Percentiles rank a stretch among this genome's conserved stretches.
Evolutionary conservation across 2,329 filamentous ascomycete genomes (phyloP).

Genomic region (Apiospora rasikravindrae): DNA sequence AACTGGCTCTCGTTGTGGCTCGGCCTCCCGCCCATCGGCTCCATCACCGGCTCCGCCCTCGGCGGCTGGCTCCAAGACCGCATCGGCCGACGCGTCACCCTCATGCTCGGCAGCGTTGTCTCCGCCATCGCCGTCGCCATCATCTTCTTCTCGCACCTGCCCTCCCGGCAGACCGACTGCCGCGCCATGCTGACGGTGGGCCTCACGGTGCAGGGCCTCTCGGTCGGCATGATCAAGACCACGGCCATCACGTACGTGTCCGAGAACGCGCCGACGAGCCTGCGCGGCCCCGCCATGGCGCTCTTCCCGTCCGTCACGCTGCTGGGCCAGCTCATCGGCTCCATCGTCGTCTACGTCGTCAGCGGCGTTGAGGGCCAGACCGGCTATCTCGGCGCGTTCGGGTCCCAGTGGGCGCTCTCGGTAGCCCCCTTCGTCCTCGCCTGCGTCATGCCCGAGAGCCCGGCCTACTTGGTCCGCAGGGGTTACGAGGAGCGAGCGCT

Average conservation of each 20-base stretch:
- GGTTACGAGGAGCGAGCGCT: slow-evolving; percentile 45
- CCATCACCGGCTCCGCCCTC: slow-evolving; percentile 43
- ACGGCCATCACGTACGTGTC: slow-evolving; percentile 54
- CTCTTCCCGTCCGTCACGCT: slow-evolving; percentile 56
- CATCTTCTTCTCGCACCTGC: slow-evolving; percentile 40
- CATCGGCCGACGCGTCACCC: slow-evolving; percentile 43
- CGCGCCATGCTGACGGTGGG: slow-evolving; percentile 47
- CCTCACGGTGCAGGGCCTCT: slow-evolving; percentile 51
- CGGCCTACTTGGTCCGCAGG: slow-evolving; percentile 53
- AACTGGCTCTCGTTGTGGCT: slow-evolving; percentile 52
- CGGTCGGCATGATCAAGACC: slow-evolving; percentile 50
- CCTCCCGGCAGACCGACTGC: slow-evolving; percentile 29
- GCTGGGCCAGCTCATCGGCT: slow-evolving; percentile 53
- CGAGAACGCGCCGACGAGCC: slow-evolving; percentile 51
- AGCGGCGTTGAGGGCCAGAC: slow-evolving; percentile 31
- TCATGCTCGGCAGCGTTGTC: slow-evolving; percentile 43
- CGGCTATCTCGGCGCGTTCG: slow-evolving; percentile 49
- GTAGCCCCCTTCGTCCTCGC: slow-evolving; percentile 48
- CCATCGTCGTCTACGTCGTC: slow-evolving; percentile 46
- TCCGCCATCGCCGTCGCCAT: slow-evolving; percentile 44
- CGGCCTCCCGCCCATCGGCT: slow-evolving; percentile 44
- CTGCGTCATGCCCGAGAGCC: slow-evolving; percentile 55
- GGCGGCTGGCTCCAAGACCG: slow-evolving; percentile 48
- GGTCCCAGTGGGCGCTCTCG: slow-evolving; percentile 51
- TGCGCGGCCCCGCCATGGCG: slow-evolving; percentile 53